These are phyloP conservation scores for Tephrocybe rancida DNA, from an alignment of 768 basidiomycete species.

Conservation along the genomic window DNA sequence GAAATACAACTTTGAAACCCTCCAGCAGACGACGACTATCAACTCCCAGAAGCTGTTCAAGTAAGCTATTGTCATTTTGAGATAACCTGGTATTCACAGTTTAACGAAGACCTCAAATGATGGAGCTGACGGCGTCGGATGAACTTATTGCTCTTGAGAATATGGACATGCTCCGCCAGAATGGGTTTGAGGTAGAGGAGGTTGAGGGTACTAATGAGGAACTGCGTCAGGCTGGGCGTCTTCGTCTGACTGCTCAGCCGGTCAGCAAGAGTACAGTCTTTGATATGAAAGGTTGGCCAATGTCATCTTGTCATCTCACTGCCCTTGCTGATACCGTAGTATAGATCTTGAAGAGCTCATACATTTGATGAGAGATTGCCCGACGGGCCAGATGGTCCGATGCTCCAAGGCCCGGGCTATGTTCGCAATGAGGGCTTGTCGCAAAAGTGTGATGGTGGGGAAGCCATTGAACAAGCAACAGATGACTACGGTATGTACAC, in stretches of 20 bases:
- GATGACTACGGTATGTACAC: conserved; percentile 70
- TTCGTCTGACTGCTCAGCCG: conserved; percentile 81
- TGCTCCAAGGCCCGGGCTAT: conserved; percentile 92
- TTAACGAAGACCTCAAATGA: conserved; percentile 59
- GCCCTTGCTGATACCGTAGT: not conserved
- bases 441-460: conserved; percentile 97
- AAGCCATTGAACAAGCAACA: conserved; percentile 74
- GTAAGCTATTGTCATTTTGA: conserved; percentile 42
- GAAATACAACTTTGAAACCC: conserved; percentile 96
- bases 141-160: conserved; percentile 89
- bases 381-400: conserved; percentile 81
- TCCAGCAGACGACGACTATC: conserved; percentile 90
- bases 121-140: conserved; percentile 89
- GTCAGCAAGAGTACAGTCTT: conserved; percentile 92
- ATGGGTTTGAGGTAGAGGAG: conserved; percentile 85
- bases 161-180: conserved; percentile 75
- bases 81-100: not conserved
- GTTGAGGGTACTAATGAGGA: conserved; percentile 46
- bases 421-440: conserved; percentile 96
- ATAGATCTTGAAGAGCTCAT: conserved; percentile 93
- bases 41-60: conserved; percentile 82
- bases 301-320: not conserved
- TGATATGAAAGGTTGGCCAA: conserved; percentile 75
- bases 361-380: conserved; percentile 78
- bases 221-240: conserved; percentile 36